Base-by-base conservation (phyloP, 768 basidiomycete species). In the Hygrophorus russula region DNA sequence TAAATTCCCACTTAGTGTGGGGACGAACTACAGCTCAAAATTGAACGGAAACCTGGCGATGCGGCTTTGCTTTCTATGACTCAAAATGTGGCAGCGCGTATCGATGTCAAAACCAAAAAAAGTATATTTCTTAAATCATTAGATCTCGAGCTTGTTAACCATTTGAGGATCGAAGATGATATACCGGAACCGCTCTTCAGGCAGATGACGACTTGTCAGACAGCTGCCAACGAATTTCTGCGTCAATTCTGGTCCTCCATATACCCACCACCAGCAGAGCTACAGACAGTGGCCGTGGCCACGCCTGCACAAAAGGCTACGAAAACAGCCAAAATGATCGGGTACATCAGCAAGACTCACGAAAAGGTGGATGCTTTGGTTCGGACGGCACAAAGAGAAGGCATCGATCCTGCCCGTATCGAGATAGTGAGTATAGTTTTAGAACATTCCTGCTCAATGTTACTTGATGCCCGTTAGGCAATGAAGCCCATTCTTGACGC, bases 171-270 rank as follows among this genome's bases (percentile, higher is more conserved):
- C 42, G 24, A 46, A 94, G 90, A 76, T 47, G 81, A 86, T 32
- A 78, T 99, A 28, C 87, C 91, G 1, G 77, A 84, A 39, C 71
- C 69, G 2, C 66, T 94, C 31, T 79, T 88, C 53, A 70, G 77
- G 44, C 81, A 91, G 63, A 83, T 97, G 76, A 79, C 76, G 13
- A 85, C 85, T 0, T 90, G 87, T 54, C 91, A 96, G 56, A 89
- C 89, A 1, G 84, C 93, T 2, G 83, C 93, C 9, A 92, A 90
- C 54, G 96, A 99, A 57, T 96, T 98, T 59, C 69, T 99, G 11
- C 80, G 94, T 20, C 96, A 98, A 58, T 97, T 91, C 58, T 98
- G 93, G 92, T 73, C 81, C 2, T 76, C 90, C 1, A 74, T 86
- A 39, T 84, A 90, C 49, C 93, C 91, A 4, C 78, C 83, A 5